Evolutionary conservation across 1,139 yeast species (phyloP), one percentile per base, ranked within the genome.

Genomic region (Sugiyamaella neomexicana): DNA sequence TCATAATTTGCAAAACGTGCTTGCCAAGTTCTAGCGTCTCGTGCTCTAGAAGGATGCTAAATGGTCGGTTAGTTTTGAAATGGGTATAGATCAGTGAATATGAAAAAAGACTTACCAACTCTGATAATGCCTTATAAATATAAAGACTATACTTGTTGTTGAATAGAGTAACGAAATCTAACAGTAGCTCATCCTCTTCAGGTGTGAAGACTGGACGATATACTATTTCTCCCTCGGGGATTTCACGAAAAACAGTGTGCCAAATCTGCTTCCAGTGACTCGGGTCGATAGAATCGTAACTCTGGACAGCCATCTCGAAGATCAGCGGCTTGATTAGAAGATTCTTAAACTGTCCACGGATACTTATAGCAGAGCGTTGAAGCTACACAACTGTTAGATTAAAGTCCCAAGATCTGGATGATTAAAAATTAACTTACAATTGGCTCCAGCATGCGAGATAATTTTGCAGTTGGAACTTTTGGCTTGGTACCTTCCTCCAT

Each of bases 401-500:
- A 7, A 39, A 39, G 9, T 2, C 2, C 6, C 25, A 5, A 2
- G 5, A 13, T 5, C 25, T 20, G 25, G 25, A 20, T 20, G 25
- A 20, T 20, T 20, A 12, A 17, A 8, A 5, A 16, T 15, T 13
- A 17, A 45, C 49, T 45, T 45, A 45, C 49, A 1, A 38, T 45
- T 45, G 39, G 31, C 36, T 25, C 49, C 5, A 45, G 34, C 20
- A 25, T 15, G 5, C 27, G 34, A 13, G 34, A 10, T n/a, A 45
- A 3, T 12, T n/a, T 23, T 9, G 16, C 34, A 2, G 17, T 8
- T 6, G 39, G 17, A 8, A 36, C 13, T 20, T 13, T 20, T 13
- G 49, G 49, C 25, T 36, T 45, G 12, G 13, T 36, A 7, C 49
- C 49, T 20, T 37, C 49, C 12, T 45, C 49, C 42, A 45, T 45